Evolutionary conservation across 805 yeast species (phyloP), one percentile per base, ranked within the genome.

Genomic region (Candida verbasci): DNA sequence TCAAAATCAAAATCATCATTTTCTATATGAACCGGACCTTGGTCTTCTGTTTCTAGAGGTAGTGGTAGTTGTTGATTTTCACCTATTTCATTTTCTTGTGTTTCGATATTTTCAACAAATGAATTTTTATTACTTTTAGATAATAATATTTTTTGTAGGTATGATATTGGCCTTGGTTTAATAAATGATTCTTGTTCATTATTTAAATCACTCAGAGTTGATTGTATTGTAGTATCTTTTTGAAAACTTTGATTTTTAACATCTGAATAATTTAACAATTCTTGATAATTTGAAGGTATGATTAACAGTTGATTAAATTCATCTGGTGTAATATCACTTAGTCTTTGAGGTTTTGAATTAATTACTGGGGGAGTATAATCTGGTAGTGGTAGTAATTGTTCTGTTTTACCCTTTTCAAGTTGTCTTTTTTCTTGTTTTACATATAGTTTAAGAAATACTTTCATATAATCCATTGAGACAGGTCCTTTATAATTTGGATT

Each of bases 401-500:
- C 24, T 39, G 44, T 24, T 41, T 41, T 20, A 49, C 32, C 9
- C 14, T 3, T 8, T 24, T 25, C 8, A 22, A 17, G 15, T 27
- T 31, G n/a, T 16, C 34, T 27, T 17, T 26, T 22, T 29, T 32
- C 9, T 15, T 26, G 31, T 20, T 15, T 24, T 31, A 20, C 31
- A 26, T n/a, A n/a, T n/a, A 63, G 61, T 28, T 52, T 48, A 31
- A 70, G 63, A 31, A 65, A 55, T 12, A 55, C 55, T 24, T 62
- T 47, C 25, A 66, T 48, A 28, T 60, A 67, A 35, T 62, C 68
- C 9, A 56, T 52, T 2, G 70, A 63, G 15, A 66, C 48, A 1
- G 65, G 60, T 1, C 70, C 71, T 12, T 46, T 46, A 40, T 64
- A 64, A 6, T 49, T 52, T 0, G 60, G 47, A 16, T 61, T 61